phyloP scores from a whole-genome alignment of 2,329 filamentous ascomycete species.

The Helotiales sp. region DNA sequence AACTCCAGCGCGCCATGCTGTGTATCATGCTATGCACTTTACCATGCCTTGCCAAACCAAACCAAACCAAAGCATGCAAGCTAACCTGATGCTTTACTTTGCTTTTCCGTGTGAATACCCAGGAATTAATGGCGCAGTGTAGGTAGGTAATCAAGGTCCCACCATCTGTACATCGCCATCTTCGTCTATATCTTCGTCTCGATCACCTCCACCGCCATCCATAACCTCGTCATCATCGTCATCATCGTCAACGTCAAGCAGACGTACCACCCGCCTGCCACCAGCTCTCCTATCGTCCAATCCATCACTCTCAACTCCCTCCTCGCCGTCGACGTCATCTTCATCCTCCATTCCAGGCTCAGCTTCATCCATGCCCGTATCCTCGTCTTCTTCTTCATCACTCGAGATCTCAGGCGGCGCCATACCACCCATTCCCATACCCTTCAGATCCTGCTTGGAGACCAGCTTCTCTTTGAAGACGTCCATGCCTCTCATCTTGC shows the following conservation, averaged over 20 bases:
- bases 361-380: neutral
- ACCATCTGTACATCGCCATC: neutral
- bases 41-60: neutral
- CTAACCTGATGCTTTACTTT: too few species aligned
- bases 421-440: constrained; percentile 8
- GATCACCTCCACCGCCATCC: neutral
- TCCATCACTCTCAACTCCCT: neutral
- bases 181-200: neutral
- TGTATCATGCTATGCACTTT: neutral
- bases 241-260: neutral
- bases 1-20: constrained; percentile 2
- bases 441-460: neutral
- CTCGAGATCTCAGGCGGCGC: neutral
- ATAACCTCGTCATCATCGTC: neutral
- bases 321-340: neutral
- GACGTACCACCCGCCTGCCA: neutral
- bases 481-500: constrained; percentile 16
- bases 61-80: neutral
- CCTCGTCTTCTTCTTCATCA: neutral
- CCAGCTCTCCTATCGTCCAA: neutral
- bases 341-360: neutral
- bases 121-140: neutral
- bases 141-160: neutral
- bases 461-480: constrained; percentile 14
- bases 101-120: neutral